Evolutionary conservation across 2,329 filamentous ascomycete genomes (phyloP).

Genomic region (Aspergillus fumigatiaffinis): DNA sequence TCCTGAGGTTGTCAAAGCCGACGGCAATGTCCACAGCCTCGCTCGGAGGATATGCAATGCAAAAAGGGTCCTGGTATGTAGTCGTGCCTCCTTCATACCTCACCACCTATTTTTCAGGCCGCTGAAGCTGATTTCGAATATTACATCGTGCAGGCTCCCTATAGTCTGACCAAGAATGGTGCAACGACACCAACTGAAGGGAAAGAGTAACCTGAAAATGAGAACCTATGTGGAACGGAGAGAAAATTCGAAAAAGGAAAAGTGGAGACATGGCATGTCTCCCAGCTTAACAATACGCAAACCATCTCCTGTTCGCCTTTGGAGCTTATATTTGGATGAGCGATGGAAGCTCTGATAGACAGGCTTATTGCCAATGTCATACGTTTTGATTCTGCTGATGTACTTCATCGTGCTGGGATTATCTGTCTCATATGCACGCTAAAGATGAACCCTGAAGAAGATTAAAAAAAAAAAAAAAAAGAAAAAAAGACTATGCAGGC

Average conservation of each 20-base stretch:
- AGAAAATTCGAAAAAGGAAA: neutral
- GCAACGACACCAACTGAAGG: slow-evolving; percentile 54
- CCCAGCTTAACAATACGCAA: neutral
- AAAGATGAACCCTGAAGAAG: too few relatives aligned
- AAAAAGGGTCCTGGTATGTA: slow-evolving; percentile 83
- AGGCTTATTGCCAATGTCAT: neutral
- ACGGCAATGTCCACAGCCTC: slow-evolving; percentile 84
- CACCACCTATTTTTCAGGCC: neutral
- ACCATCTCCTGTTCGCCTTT: neutral
- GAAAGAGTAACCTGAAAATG: slow-evolving; percentile 17
- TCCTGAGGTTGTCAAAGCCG: slow-evolving; percentile 83
- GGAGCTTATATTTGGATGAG: slow-evolving; percentile 1
- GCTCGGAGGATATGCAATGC: slow-evolving; percentile 95
- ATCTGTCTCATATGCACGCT: neutral
- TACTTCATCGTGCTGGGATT: neutral
- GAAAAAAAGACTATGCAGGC: neutral
- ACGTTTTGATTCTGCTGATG: neutral
- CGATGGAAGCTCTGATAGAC: neutral
- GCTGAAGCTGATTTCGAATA: neutral
- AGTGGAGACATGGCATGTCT: neutral
- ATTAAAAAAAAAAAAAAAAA: neutral
- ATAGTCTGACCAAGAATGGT: slow-evolving; percentile 65
- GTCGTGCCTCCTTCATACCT: slow-evolving; percentile 5
- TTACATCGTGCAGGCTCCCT: slow-evolving; percentile 54
- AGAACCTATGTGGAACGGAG: neutral